Evolutionary conservation across 2,329 filamentous ascomycete genomes (phyloP), one percentile per base, ranked within the genome.

Genomic region (Xylaria sp.): DNA sequence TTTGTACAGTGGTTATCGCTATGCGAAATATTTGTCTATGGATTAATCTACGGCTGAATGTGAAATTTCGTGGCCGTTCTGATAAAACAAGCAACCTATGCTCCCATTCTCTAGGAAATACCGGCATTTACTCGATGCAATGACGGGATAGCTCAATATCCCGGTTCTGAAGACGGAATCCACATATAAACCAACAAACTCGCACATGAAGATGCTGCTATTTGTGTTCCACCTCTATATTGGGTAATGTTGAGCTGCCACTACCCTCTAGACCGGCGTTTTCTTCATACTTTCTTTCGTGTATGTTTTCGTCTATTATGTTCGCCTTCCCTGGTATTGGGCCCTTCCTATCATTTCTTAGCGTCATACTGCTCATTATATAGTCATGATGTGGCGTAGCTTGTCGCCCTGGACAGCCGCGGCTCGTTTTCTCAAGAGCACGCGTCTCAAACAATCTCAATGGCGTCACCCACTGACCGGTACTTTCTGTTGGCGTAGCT

Each of bases 401-500:
- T 46, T 46, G 55, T 12, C 34, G 18, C 12, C 37, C 18, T 23
- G 48, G 20, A 48, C 10, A n/a, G 13, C 12, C 28, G 18, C 15
- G 20, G 15, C 20, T 51, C n/a, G 8, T 37, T 1, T 1, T 55
- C 51, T 13, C 28, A 37, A 20, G 3, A 32, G 20, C 37, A 23
- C 46, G 37, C 15, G n/a, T 50, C 20, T 65, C 48, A 51, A 46
- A 12, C 10, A 18, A 48, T 10, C n/a, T 70, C 28, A 60, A 71
- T 68, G 20, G 55, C 39, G 15, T 13, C 25, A 5, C 67, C 67
- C 13, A 58, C 8, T 1, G 57, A 54, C 28, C 70, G 60, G n/a
- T 71, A 71, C 20, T 65, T 71, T 25, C 70, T 67, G 18, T 70
- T 48, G 23, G 70, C 70, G 18, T 71, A 71, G 15, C 70, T 64